Base-by-base conservation (phyloP, 495 filamentous ascomycete genomes). In the Talaromyces liani region DNA sequence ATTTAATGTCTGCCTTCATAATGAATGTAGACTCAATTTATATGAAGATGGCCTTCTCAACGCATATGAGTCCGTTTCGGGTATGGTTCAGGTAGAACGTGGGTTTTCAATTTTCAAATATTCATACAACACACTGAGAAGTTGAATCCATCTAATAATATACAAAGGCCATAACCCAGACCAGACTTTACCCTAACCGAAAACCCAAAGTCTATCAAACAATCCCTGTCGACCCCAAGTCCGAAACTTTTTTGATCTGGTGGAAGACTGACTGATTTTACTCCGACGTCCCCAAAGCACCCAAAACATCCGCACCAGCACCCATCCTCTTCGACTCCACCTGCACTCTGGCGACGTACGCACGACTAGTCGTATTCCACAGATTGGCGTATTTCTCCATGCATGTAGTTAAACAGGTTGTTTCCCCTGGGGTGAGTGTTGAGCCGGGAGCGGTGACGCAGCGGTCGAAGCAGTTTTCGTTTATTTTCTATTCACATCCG, bases 301-400 rank as follows among this genome's bases (percentile, higher is more conserved):
- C 56, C 25, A 62, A 14, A 34, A 62, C 39, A 62, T 53, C 60
- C n/a, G 39, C 60, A 18, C 39, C 39, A 20, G 67, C 71, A 41
- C 69, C 71, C 65, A 70, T 63, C 20, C 68, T 76, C 73, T 76
- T 80, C 34, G 66, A 71, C 69, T 91, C 88, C 63, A 81, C 77
- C 70, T 90, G 86, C 75, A 96, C 82, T 68, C 91, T 82, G 57
- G 70, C 70, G 66, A 96, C 81, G 72, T 96, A 96, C 27, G 87
- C 80, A 64, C 82, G 72, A 75, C 87, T 91, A 63, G 96, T 89
- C 62, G 82, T 79, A 74, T 97, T 97, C 95, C 95, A 98, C 34
- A 90, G 84, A 25, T 81, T 77, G 83, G 97, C 96, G 80, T 98
- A 98, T 79, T 98, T 98, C 73, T 97, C 91, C 89, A 97, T 94